Percentiles rank a stretch among this genome's conserved stretches.
These are phyloP conservation scores for Iris macrosiphon DNA, from an alignment of 106 monocot species.

Conservation along the genomic window DNA sequence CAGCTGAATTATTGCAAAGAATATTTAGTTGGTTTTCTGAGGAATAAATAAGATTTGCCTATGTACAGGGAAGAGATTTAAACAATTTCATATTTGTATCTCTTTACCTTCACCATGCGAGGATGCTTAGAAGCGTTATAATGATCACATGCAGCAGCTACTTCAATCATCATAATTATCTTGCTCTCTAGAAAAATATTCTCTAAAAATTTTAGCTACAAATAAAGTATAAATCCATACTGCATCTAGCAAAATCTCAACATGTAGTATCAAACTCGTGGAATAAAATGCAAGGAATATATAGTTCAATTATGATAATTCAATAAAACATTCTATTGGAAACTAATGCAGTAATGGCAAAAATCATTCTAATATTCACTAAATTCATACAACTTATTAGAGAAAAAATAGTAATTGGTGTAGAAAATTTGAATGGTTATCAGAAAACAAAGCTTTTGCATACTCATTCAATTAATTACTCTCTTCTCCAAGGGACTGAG, in stretches of 20 bases:
- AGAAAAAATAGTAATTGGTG: neutral
- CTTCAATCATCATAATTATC: conserved; percentile 64
- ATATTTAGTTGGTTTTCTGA: neutral
- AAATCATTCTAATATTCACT: neutral
- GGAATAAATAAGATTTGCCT: neutral
- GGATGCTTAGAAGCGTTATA: conserved; percentile 69
- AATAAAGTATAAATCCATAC: too few species aligned
- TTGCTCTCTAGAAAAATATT: conserved; percentile 37
- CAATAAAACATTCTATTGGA: neutral
- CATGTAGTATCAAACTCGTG: too few species aligned
- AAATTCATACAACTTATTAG: neutral
- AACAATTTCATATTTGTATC: neutral
- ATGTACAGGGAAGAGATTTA: neutral
- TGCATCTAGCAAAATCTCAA: too few species aligned
- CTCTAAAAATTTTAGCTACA: too few species aligned
- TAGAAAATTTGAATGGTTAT: too few species aligned
- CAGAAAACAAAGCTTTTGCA: neutral
- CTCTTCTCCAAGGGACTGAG: conserved; percentile 5
- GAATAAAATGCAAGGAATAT: too few species aligned
- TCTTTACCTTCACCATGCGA: conserved; percentile 66
- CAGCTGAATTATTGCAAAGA: neutral
- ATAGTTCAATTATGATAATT: neutral
- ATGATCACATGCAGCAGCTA: conserved; percentile 65
- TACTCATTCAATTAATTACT: conserved; percentile 13
- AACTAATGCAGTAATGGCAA: neutral